Conservation (phyloP, 345 rosid genomes). For the Linum trigynum region DNA sequence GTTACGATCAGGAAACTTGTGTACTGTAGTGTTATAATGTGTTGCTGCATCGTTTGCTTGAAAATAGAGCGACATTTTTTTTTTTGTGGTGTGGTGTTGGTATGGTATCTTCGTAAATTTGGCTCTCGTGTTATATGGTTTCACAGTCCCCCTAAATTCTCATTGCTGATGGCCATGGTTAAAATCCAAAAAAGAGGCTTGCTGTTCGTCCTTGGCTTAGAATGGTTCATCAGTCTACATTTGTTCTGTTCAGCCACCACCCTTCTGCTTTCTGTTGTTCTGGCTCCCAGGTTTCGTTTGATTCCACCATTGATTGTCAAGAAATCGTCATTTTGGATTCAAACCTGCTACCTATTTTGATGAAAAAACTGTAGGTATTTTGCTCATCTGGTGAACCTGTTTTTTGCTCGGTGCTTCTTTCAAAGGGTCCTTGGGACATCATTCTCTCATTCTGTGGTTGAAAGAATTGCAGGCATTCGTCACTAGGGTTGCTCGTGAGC, state of each 20-base stretch:
- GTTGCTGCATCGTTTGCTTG: no score
- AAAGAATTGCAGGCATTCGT: slow-evolving; percentile 31
- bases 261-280: slow-evolving; percentile 39
- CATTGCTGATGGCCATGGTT: no score
- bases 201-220: slow-evolving; percentile 76
- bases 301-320: slow-evolving; percentile 70
- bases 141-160: no score
- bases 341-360: slow-evolving; percentile 1
- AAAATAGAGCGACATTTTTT: no score
- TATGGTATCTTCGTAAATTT: no score
- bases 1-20: no score
- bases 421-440: slow-evolving; percentile 78
- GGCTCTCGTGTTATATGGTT: no score
- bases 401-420: not conserved
- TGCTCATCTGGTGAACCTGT: not conserved
- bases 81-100: no score
- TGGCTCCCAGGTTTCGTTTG: slow-evolving; percentile 55
- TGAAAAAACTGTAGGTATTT: not conserved
- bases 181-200: slow-evolving; percentile 28
- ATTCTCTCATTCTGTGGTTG: slow-evolving; percentile 79
- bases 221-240: slow-evolving; percentile 50
- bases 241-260: slow-evolving; percentile 58
- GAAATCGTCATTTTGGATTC: slow-evolving; percentile 21
- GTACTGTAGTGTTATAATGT: no score
- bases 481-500: slow-evolving; percentile 3